phyloP scores from a whole-genome alignment of 306 rosid species.

The Prunus salicina region DNA sequence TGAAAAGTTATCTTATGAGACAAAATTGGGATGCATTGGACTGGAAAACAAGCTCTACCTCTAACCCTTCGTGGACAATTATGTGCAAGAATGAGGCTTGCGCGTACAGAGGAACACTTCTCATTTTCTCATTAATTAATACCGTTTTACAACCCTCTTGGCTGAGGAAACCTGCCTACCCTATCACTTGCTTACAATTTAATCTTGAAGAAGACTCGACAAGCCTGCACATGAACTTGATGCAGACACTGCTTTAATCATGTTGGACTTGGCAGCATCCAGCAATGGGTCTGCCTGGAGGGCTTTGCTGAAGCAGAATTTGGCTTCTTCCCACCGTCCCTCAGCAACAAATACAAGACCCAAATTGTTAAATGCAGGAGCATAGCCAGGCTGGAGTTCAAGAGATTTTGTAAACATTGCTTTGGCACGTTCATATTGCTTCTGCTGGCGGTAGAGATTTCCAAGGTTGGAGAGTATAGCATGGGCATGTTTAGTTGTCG shows the following conservation, averaged over 20 bases:
- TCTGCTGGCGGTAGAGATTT: slow-evolving; percentile 80
- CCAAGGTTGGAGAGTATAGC: slow-evolving; percentile 82
- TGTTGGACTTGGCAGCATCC: slow-evolving; percentile 87
- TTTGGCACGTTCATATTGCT: slow-evolving; percentile 78
- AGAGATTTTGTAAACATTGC: slow-evolving; percentile 90
- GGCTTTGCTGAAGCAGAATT: slow-evolving; percentile 80
- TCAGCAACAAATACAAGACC: slow-evolving; percentile 94
- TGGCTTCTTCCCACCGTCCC: slow-evolving; percentile 88
- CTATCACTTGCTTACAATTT: slow-evolving; percentile 14
- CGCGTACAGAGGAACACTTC: neutral
- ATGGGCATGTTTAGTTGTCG: slow-evolving; percentile 58
- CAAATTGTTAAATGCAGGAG: slow-evolving; percentile 87
- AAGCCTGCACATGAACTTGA: slow-evolving; percentile 47
- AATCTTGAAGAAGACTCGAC: slow-evolving; percentile 38
- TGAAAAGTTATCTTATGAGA: neutral
- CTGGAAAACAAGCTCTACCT: neutral
- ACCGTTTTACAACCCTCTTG: slow-evolving; percentile 7
- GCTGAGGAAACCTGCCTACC: slow-evolving; percentile 7
- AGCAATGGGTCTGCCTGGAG: slow-evolving; percentile 73
- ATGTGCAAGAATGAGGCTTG: too few species aligned
- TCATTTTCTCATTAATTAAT: neutral
- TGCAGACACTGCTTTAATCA: slow-evolving; percentile 60
- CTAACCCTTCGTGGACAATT: neutral
- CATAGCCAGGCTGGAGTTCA: slow-evolving; percentile 83
- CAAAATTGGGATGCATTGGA: neutral